Percentiles rank a stretch among this genome's conserved stretches.
Evolutionary conservation across 495 filamentous ascomycete genomes (phyloP).

Genomic region (Massariosphaeria phaeospora): DNA sequence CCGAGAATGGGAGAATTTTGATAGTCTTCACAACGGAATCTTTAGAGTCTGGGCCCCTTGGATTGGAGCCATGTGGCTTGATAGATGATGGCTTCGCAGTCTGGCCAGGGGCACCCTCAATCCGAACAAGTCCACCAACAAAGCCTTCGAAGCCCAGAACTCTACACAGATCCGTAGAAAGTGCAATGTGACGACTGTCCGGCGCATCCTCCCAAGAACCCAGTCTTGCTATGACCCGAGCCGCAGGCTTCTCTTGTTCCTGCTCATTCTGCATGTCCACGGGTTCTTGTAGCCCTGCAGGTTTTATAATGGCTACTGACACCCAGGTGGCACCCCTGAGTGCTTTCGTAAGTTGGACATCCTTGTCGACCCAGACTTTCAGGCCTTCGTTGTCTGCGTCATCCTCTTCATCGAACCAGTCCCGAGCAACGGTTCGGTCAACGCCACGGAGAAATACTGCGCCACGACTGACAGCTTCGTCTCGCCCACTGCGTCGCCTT

Average conservation of each 20-base stretch:
- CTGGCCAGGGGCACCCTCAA: conserved; percentile 68
- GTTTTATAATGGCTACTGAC: conserved; percentile 70
- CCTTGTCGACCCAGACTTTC: conserved; percentile 76
- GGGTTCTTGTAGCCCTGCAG: conserved; percentile 69
- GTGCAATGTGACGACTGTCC: conserved; percentile 66
- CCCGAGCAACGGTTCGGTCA: conserved; percentile 57
- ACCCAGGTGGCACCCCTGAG: conserved; percentile 70
- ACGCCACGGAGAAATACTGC: conserved; percentile 61
- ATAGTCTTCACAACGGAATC: conserved; percentile 43
- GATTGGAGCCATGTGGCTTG: background rate
- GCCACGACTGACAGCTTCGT: conserved; percentile 34
- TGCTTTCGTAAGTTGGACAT: conserved; percentile 60
- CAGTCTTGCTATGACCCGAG: conserved; percentile 70
- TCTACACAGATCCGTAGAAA: conserved; percentile 70
- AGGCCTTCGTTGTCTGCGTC: conserved; percentile 56
- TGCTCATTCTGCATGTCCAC: conserved; percentile 61
- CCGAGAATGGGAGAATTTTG: conserved; percentile 73
- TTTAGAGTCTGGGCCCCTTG: conserved; percentile 40
- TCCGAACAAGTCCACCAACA: conserved; percentile 79
- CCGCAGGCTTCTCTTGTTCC: conserved; percentile 57
- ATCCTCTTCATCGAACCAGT: conserved; percentile 67
- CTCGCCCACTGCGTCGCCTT: conserved; percentile 47
- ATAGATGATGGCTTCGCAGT: conserved; percentile 50
- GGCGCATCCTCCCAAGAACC: conserved; percentile 81
- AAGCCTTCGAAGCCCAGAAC: conserved; percentile 64